Evolutionary conservation across 495 filamentous ascomycete genomes (phyloP), one percentile per base, ranked within the genome.

Genomic region (Saxophila tyrrhenica): DNA sequence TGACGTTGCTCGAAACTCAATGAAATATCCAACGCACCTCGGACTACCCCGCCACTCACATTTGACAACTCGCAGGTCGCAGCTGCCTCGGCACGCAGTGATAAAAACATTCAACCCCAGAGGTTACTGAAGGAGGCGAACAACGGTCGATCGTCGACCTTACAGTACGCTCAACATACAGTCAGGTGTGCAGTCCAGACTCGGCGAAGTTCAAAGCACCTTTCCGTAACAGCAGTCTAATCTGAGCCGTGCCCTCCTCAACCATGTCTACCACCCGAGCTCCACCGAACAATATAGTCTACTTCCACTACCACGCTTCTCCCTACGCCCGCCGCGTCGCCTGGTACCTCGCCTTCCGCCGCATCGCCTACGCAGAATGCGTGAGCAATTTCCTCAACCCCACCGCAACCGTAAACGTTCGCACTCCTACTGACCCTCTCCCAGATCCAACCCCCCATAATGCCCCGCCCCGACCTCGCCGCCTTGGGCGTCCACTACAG

Each of bases 311-410:
- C 61, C 43, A 64, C 2, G 69, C 64, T 62, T 84, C 80, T 21
- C 81, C 80, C 3, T 84, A 76, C 55, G 80, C 78, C 0, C 65
- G 69, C 39, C 68, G 80, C 51, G 57, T 82, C 23, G 60, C 71
- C 17, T 83, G 78, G 80, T 84, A 83, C 59, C 70, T 84, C 17
- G 70, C 65, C 19, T 71, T 84, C 5, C 72, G 80, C 25, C 67
- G 69, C 32, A 81, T 84, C 48, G 68, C 70, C 0, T 82, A 78
- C 56, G 68, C 67, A 23, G 69, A 81, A 76, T 82, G 79, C 51
- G 73, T 79, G 56, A 55, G 72, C 69, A 19, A 13, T n/a, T 49
- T 15, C 45, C 45, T 8, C 24, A 17, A n/a, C 17, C 41, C 7
- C 19, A n/a, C n/a, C n/a, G n/a, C n/a, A n/a, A n/a, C n/a, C n/a